Evolutionary conservation across 345 rosid genomes (phyloP).

Genomic region (Pseudoturritis turrita): DNA sequence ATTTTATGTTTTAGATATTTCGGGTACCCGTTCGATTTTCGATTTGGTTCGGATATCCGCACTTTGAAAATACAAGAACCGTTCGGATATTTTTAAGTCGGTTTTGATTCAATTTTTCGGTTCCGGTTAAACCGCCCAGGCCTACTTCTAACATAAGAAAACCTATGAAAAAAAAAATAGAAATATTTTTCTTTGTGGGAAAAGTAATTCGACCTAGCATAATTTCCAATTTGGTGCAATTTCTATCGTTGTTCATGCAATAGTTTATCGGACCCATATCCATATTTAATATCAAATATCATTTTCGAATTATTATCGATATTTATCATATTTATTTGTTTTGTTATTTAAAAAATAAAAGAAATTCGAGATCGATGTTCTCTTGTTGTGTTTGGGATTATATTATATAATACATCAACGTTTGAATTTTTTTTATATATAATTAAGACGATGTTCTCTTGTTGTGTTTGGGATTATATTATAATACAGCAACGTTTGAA

Average conservation of each 20-base stretch:
- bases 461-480: no score
- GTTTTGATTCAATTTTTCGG: no score
- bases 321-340: neutral
- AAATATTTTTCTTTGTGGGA: neutral
- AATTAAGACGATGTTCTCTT: no score
- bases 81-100: no score
- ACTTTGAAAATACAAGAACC: no score
- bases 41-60: no score
- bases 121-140: no score
- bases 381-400: neutral
- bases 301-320: neutral
- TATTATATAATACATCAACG: no score
- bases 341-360: neutral
- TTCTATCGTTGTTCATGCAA: neutral
- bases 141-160: no score
- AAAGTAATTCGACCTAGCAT: neutral
- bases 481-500: neutral
- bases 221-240: neutral
- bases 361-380: neutral
- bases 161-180: neutral
- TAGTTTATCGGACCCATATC: conserved; percentile 15
- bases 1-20: no score
- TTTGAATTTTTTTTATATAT: no score
- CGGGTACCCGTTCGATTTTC: no score
- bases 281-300: neutral